Base-by-base conservation (phyloP, 805 yeast species). In the Cyberlindnera saturnus region DNA sequence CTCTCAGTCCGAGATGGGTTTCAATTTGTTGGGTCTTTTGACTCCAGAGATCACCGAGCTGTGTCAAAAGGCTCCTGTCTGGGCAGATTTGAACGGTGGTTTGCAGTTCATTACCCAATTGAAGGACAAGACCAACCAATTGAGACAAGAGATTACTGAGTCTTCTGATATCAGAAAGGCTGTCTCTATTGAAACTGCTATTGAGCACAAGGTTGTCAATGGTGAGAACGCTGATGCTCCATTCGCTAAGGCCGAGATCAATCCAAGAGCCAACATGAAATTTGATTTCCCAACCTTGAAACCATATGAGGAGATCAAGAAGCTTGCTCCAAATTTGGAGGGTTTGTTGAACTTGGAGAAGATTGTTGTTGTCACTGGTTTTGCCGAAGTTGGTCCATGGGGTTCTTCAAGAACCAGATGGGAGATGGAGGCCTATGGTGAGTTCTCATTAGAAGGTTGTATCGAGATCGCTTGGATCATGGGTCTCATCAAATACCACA, bases 401-500 rank as follows among this genome's bases (percentile, higher is more conserved):
- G 99, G 99, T 79, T 89, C 90, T 65, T 71, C 99, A 32, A 86
- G 98, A 77, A 93, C 99, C 44, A 81, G 99, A 76, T 93, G 99
- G 99, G 98, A 93, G 70, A 93, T 93, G 96, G 99, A 93, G 72
- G 87, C 97, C 37, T 55, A 66, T 48, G 99, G 99, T 60, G 88
- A 86, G 62, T 93, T 93, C 70, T 90, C 97, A 9, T 73, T 93
- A 57, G 99, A 93, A 70, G 99, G 99, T 61, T 85, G 96, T 62
- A 84, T 93, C 62, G 99, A 93, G 73, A 90, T 93, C 96, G 98
- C 99, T 39, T 93, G 98, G 97, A 90, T 93, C 57, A 93, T 93
- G 98, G 97, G 97, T 55, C 77, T 86, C 63, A 90, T 93, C 71
- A 88, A 87, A 70, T 93, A 93, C 72, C 93, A 86, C 72, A 86